phyloP scores from a whole-genome alignment of 768 basidiomycete genomes.

The Coprinellus micaceus region DNA sequence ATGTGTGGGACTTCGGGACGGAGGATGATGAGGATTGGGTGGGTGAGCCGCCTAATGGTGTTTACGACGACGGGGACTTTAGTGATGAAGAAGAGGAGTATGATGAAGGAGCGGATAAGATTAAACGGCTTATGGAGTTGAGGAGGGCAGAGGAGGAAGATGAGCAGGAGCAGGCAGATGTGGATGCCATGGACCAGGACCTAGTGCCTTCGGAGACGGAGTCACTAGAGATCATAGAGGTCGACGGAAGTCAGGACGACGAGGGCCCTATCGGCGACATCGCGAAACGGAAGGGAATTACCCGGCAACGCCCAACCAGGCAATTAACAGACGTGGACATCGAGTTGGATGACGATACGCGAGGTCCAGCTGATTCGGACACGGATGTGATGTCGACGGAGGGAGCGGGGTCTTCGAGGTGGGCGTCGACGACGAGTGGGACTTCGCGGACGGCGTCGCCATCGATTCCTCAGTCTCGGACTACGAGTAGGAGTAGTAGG shows the following conservation, averaged over 20 bases:
- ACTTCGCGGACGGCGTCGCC: conserved; percentile 10
- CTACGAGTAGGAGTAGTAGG: conserved; percentile 4
- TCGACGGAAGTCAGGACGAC: conserved; percentile 9
- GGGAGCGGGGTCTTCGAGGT: conserved; percentile 30
- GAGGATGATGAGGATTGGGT: conserved; percentile 78
- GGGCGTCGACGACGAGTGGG: conserved; percentile 24
- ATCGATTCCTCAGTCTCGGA: conserved; percentile 13
- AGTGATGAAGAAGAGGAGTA: conserved; percentile 53
- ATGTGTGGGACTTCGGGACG: conserved; percentile 87
- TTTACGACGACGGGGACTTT: conserved; percentile 69
- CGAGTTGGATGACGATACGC: conserved; percentile 14
- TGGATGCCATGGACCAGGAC: conserved; percentile 76
- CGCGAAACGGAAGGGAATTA: not conserved
- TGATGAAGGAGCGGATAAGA: conserved; percentile 25
- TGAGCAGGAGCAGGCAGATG: conserved; percentile 53
- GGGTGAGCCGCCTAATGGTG: conserved; percentile 69
- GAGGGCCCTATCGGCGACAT: not conserved
- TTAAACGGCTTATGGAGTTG: conserved; percentile 8
- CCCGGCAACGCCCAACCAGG: not conserved
- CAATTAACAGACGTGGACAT: conserved; percentile 11
- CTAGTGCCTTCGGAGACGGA: conserved; percentile 42
- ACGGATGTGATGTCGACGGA: conserved; percentile 18
- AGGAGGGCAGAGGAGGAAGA: conserved; percentile 34
- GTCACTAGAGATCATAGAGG: conserved; percentile 28
- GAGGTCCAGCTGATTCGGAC: conserved; percentile 14